Base-by-base conservation (phyloP, 2,329 filamentous ascomycete species). In the Tolypocladium nubicola region DNA sequence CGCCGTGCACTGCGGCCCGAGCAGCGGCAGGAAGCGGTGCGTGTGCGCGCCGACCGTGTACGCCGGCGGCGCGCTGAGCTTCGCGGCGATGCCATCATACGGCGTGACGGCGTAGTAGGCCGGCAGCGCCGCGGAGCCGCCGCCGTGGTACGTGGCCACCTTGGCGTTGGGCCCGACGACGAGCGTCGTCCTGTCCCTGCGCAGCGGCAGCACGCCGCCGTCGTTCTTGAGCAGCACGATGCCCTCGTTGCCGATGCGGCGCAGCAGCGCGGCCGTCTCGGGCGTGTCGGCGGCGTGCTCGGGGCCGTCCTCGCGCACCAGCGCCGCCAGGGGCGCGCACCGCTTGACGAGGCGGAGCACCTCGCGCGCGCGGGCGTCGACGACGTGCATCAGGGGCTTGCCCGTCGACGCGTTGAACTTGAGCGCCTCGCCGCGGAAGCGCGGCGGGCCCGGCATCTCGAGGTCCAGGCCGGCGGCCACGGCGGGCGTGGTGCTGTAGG, bases 141-240 rank as follows among this genome's bases (percentile, higher is more conserved):
- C 86, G 40, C 86, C 86, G 62, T 85, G 79, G 61, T 82, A 82
- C 2, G 77, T 79, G 1, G 79, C 75, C 49, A 77, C 68, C 65
- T 81, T 83, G 10, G 81, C 79, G 61, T 84, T 83, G 19, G 81
- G 81, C 0, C 81, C 81, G 37, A 84, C 73, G 37, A 84, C 71
- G 26, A 83, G 73, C 0, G 80, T 82, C 63, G 82, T 84, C 64
- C 83, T 84, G 43, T 81, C 75, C 64, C 83, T 85, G 39, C 79
- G 79, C 4, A 87, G 69, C 0, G 88, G 88, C 1, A 92, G 74
- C 0, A 86, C 68, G 16, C 74, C 75, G 41, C 79, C 78, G 14
- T 89, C 79, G 62, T 92, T 92, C 72, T 90, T 90, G 53, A 91
- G 73, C 14, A 92, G 75, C 1, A 90, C 87, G 10, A 89, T 84